phyloP scores from a whole-genome alignment of 371 early-diverging fungal genomes.

The Lichtheimia hyalospora region DNA sequence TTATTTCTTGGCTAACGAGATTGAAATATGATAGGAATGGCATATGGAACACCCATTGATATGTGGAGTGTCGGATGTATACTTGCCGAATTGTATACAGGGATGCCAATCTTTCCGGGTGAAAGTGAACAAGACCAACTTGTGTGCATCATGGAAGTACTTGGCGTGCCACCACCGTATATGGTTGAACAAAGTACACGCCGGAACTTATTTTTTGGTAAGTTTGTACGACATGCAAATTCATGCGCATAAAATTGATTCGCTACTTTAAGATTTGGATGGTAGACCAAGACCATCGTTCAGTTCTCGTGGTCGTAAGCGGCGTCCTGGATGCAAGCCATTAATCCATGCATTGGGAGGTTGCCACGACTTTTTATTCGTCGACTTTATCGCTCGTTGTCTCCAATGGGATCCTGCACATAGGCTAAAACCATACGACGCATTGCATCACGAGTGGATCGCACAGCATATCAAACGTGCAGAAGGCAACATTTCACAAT shows the following conservation, averaged over 20 bases:
- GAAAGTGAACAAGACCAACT: conserved; percentile 90
- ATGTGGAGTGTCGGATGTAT: conserved; percentile 99
- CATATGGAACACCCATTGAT: conserved; percentile 92
- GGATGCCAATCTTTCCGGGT: conserved; percentile 92
- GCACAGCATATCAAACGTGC: conserved; percentile 21
- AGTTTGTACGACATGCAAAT: conserved; percentile 5
- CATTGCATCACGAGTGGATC: conserved; percentile 74
- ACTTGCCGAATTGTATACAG: conserved; percentile 93
- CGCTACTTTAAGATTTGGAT: conserved; percentile 48
- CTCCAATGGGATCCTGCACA: conserved; percentile 85
- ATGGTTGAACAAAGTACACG: conserved; percentile 74
- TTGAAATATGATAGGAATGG: conserved; percentile 31
- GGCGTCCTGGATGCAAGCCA: conserved; percentile 71
- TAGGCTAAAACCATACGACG: conserved; percentile 80
- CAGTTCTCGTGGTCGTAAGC: conserved; percentile 82
- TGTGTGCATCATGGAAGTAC: conserved; percentile 80
- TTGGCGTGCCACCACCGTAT: conserved; percentile 77
- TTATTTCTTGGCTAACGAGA: too few relatives aligned
- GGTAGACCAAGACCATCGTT: conserved; percentile 64
- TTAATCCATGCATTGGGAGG: conserved; percentile 62
- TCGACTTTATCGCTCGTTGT: conserved; percentile 81
- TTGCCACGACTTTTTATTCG: conserved; percentile 66
- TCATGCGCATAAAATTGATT: background rate
- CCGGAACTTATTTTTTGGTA: conserved; percentile 81
- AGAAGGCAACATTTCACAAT: background rate